Evolutionary conservation across 1,284 basidiomycete species (phyloP).

Genomic region (Rhodotorula sp.): DNA sequence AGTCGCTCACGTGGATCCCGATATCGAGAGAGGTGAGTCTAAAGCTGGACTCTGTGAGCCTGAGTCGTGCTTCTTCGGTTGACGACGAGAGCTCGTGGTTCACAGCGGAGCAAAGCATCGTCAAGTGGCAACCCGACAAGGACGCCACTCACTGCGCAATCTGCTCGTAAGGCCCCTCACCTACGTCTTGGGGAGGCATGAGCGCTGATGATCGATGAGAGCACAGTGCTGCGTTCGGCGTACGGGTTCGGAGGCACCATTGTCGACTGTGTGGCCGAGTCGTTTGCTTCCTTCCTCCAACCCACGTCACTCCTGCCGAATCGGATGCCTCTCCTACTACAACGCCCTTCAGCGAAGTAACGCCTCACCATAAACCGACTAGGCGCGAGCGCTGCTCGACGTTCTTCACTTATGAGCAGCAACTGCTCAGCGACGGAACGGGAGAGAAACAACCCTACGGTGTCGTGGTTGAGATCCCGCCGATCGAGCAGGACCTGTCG

Average conservation of each 20-base stretch:
- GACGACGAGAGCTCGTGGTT: background rate
- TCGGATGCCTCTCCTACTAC: conserved; percentile 49
- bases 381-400: conserved; percentile 49
- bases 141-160: conserved; percentile 73
- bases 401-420: conserved; percentile 44
- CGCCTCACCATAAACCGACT: background rate
- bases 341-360: background rate
- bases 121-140: conserved; percentile 89
- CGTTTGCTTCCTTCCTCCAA: conserved; percentile 81
- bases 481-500: conserved; percentile 31
- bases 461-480: conserved; percentile 34
- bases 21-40: conserved; percentile 28
- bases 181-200: background rate
- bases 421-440: conserved; percentile 5
- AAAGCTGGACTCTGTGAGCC: background rate
- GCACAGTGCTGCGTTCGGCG: conserved; percentile 70
- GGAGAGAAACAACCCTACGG: conserved; percentile 16
- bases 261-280: conserved; percentile 91
- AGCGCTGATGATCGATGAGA: too few relatives aligned
- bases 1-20: conserved; percentile 15
- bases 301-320: conserved; percentile 9
- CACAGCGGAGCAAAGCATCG: conserved; percentile 80
- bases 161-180: conserved; percentile 64
- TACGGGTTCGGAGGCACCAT: conserved; percentile 93
- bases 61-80: background rate